phyloP scores from a whole-genome alignment of 2,329 filamentous ascomycete species.

The Magnaporthales sp. region DNA sequence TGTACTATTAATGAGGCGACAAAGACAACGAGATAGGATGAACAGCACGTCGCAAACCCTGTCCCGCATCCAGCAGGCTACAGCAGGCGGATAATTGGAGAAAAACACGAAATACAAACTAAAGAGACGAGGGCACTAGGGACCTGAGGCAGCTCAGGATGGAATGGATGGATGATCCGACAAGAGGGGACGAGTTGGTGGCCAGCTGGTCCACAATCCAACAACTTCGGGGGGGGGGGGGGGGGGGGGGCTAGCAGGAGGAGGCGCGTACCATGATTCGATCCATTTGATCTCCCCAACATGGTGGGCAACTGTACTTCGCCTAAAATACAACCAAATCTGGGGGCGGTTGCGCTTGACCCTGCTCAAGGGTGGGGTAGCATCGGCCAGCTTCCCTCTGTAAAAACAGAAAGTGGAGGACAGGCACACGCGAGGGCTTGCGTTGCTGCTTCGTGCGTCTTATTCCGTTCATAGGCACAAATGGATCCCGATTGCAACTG shows the following conservation, averaged over 20 bases:
- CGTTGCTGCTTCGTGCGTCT: background rate
- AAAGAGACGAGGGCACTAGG: background rate
- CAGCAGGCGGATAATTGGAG: background rate
- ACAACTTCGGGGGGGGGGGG: background rate
- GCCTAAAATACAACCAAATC: constrained; percentile 1
- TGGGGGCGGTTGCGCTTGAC: background rate
- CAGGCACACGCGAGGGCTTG: background rate
- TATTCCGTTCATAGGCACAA: background rate
- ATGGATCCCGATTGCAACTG: too few relatives aligned
- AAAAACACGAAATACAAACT: background rate
- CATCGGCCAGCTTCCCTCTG: background rate
- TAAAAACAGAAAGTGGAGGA: background rate
- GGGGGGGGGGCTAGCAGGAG: background rate
- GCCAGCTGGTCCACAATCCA: background rate
- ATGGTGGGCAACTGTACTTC: background rate
- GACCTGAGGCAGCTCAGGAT: background rate
- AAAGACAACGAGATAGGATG: background rate
- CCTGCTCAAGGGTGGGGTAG: background rate
- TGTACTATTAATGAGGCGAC: background rate
- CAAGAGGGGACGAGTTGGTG: background rate
- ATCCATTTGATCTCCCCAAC: background rate
- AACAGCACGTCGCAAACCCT: background rate
- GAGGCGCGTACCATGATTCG: background rate
- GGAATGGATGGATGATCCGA: background rate
- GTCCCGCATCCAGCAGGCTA: background rate